Percentiles rank a stretch among this genome's conserved stretches.
phyloP scores from a whole-genome alignment of 805 yeast genomes.

The Grigorovia transvaalensis region DNA sequence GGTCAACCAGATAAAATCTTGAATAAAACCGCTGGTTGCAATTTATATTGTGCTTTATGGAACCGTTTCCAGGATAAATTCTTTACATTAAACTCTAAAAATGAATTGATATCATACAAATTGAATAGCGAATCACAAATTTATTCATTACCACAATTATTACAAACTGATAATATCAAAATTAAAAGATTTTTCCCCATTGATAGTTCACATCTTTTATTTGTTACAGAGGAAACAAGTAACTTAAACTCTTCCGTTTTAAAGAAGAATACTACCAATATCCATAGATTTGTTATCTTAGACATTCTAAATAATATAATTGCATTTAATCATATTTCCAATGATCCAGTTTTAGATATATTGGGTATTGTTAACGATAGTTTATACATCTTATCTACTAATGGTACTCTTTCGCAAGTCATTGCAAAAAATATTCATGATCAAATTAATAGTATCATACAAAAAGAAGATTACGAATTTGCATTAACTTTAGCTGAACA shows the following conservation, averaged over 20 bases:
- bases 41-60: slow-evolving; percentile 32
- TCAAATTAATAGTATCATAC: slow-evolving; percentile 57
- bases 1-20: slow-evolving; percentile 46
- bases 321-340: slow-evolving; percentile 58
- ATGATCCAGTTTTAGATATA: slow-evolving; percentile 49
- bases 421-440: slow-evolving; percentile 58
- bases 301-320: slow-evolving; percentile 63
- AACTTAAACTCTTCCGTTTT: slow-evolving; percentile 26
- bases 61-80: slow-evolving; percentile 38
- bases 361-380: slow-evolving; percentile 34
- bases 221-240: slow-evolving; percentile 41
- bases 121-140: slow-evolving; percentile 43
- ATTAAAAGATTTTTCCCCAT: slow-evolving; percentile 35
- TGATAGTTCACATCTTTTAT: slow-evolving; percentile 45
- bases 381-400: slow-evolving; percentile 49
- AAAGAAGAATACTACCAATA: slow-evolving; percentile 20
- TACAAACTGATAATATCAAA: slow-evolving; percentile 50
- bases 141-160: slow-evolving; percentile 3
- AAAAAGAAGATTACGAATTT: slow-evolving; percentile 57
- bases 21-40: slow-evolving; percentile 39
- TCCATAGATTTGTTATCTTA: slow-evolving; percentile 53
- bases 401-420: slow-evolving; percentile 62
- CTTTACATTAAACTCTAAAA: slow-evolving; percentile 38
- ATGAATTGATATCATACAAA: slow-evolving; percentile 41
- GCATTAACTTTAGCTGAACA: slow-evolving; percentile 60